Conservation (phyloP, 306 rosid genomes). For the Boehmeria nivea region DNA sequence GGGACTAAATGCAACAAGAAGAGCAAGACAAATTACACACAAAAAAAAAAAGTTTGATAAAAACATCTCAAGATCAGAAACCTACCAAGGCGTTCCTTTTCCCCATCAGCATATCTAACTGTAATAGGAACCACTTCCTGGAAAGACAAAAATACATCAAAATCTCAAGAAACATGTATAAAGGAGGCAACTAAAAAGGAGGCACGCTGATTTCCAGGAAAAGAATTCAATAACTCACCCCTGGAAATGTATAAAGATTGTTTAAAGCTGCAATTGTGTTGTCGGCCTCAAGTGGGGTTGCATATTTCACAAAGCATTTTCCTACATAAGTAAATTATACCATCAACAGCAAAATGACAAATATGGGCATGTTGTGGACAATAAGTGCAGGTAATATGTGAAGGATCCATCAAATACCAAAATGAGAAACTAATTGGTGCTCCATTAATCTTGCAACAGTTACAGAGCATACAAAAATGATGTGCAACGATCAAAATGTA, state of each 20-base stretch:
- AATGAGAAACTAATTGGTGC: not conserved
- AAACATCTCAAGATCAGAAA: conserved; percentile 9
- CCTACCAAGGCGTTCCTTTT: conserved; percentile 61
- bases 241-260: conserved; percentile 62
- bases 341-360: too few species aligned
- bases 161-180: conserved; percentile 6
- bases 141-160: conserved; percentile 22
- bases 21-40: not conserved
- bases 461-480: not conserved
- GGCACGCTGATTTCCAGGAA: conserved; percentile 7
- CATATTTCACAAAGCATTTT: conserved; percentile 81
- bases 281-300: conserved; percentile 65
- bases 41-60: not conserved
- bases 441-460: too few species aligned
- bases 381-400: too few species aligned
- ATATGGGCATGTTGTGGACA: too few species aligned
- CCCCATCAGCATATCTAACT: conserved; percentile 74
- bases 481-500: not conserved
- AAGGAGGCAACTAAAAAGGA: conserved; percentile 16
- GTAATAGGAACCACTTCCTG: conserved; percentile 58
- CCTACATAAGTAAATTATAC: conserved; percentile 45
- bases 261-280: conserved; percentile 66
- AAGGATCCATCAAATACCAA: not conserved
- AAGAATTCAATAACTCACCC: conserved; percentile 44
- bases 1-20: too few species aligned